Base-by-base conservation (phyloP, 1,139 yeast species). In the Zygosaccharomyces sapae region DNA sequence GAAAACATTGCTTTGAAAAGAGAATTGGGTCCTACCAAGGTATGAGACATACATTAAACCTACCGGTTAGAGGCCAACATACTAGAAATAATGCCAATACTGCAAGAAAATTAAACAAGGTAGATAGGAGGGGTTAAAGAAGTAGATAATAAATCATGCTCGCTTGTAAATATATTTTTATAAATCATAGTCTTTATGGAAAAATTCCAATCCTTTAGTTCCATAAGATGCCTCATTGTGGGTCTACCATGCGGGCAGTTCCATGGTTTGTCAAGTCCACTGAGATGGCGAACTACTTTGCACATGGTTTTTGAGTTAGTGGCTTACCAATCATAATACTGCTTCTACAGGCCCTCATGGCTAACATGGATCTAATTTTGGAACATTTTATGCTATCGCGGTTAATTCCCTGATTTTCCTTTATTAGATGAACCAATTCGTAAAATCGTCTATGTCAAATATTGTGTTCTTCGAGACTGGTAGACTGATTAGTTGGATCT, bases 241-340 rank as follows among this genome's bases (percentile, higher is more conserved):
- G 98, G 99, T 51, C 99, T 72, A 0, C 99, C 98, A 68, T 92
- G 99, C 0, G 99, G 99, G 66, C 99, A 92, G 61, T 90, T 92
- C 98, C 98, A 94, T 0, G 99, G 99, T 60, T 87, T 87, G 53
- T 89, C 92, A 34, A 94, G 70, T 0, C 66, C 69, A 18, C 94
- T 80, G 48, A 94, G 70, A 57, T 88, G 77, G 27, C 69, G 64
- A 2, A 92, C 90, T 1, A 92, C 80, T 40, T 64, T 69, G 2
- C 67, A 63, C 99, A 94, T 94, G 5, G 79, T 76, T 65, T 68
- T 22, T 50, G 58, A 4, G 72, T 74, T 43, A 92, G 69, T 1
- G 83, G 76, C 54, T 79, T 83, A 0, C 99, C 99, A 44, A 92
- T 81, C 99, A 92, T 94, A 25, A 90, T 87, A 55, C 96, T 87